Conservation (phyloP, 345 rosid species). For the Arabis hirsuta region DNA sequence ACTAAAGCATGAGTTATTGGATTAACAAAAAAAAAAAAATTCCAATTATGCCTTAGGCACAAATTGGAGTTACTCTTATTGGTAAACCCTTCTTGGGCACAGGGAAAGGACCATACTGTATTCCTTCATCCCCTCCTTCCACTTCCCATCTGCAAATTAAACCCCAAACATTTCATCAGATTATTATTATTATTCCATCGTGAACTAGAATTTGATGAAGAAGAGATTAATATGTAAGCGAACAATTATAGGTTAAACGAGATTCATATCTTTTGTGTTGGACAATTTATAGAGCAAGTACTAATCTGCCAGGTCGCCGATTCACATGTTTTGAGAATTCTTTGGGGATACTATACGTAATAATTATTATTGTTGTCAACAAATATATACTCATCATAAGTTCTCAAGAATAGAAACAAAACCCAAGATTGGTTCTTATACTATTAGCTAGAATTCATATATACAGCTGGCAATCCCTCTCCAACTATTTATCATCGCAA, state of each 20-base stretch:
- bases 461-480: slow-evolving; percentile 37
- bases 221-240: background rate
- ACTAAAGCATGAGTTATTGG: slow-evolving; percentile 13
- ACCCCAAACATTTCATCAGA: background rate
- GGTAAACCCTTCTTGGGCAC: slow-evolving; percentile 90
- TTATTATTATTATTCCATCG: background rate
- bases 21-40: background rate
- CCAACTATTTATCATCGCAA: background rate
- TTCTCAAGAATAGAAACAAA: slow-evolving; percentile 22
- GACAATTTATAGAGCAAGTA: slow-evolving; percentile 27
- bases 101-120: slow-evolving; percentile 94
- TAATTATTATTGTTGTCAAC: slow-evolving; percentile 28
- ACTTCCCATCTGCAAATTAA: slow-evolving; percentile 73
- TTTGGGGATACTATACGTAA: background rate
- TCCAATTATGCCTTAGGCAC: slow-evolving; percentile 35
- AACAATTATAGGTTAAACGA: background rate
- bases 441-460: background rate
- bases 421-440: background rate
- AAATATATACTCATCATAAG: slow-evolving; percentile 32
- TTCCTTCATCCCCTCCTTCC: slow-evolving; percentile 69
- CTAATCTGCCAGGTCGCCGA: slow-evolving; percentile 34
- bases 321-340: slow-evolving; percentile 27
- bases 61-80: slow-evolving; percentile 54
- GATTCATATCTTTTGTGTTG: slow-evolving; percentile 35
- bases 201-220: background rate